Percentiles rank a stretch among this genome's conserved stretches.
These are phyloP conservation scores for Protostelium mycophagum DNA, from an alignment of 78 protist genomes.

Conservation along the genomic window DNA sequence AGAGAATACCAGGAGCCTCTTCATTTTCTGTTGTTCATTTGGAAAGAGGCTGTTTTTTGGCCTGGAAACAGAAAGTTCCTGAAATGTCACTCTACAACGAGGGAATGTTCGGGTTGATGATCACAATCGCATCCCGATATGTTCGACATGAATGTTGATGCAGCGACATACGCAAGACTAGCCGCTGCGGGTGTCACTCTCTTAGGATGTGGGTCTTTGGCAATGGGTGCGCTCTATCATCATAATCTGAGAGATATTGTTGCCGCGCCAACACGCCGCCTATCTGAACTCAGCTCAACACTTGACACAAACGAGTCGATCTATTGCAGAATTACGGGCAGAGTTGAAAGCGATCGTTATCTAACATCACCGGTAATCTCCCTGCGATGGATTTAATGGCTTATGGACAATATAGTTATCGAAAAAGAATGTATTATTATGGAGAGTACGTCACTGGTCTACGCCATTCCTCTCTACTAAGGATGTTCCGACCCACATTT, in stretches of 20 bases:
- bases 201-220: background rate
- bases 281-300: background rate
- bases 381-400: background rate
- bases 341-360: background rate
- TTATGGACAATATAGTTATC: background rate
- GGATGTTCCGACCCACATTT: background rate
- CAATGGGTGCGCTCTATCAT: background rate
- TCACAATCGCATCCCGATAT: too few relatives aligned
- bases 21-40: too few relatives aligned
- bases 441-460: background rate
- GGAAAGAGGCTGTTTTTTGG: too few relatives aligned
- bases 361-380: background rate
- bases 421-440: background rate
- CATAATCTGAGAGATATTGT: background rate
- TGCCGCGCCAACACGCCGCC: background rate
- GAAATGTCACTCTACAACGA: too few relatives aligned
- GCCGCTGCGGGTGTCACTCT: background rate
- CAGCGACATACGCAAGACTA: too few relatives aligned
- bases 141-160: too few relatives aligned
- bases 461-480: background rate
- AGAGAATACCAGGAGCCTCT: too few relatives aligned
- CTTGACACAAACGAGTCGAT: background rate
- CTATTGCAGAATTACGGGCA: background rate
- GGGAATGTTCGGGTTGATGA: too few relatives aligned
- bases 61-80: too few relatives aligned